A percentile compares a stretch with the other conserved stretches of the same genome.
Evolutionary conservation across 257 asterid genomes (phyloP).

Genomic region (Catharanthus roseus): DNA sequence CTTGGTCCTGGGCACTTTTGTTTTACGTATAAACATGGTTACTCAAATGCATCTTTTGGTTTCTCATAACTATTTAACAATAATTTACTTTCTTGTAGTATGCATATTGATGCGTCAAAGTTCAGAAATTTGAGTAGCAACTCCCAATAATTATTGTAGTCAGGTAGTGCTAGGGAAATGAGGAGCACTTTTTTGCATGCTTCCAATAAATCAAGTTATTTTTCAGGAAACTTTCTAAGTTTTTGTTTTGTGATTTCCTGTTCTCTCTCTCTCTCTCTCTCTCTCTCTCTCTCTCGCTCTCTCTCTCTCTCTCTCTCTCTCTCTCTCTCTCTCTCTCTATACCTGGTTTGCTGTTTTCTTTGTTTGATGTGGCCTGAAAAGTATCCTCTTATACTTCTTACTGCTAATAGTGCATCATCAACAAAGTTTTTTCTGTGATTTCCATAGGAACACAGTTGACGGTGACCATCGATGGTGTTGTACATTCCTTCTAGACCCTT

Average conservation of each 20-base stretch:
- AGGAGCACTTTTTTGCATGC: constrained; percentile 1
- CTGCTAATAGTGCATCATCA: not conserved
- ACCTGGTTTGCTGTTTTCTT: too few species aligned
- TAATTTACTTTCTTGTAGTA: not conserved
- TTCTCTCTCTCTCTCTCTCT: too few species aligned
- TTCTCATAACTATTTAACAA: not conserved
- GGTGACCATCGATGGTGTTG: constrained; percentile 88
- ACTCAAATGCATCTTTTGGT: constrained; percentile 1
- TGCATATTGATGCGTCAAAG: not conserved
- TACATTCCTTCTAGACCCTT: constrained; percentile 89
- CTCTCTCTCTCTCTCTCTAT: too few species aligned
- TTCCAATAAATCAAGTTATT: not conserved
- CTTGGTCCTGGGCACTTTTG: not conserved
- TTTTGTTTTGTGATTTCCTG: not conserved
- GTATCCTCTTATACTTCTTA: not conserved
- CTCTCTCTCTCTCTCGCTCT: too few species aligned
- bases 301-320: too few species aligned
- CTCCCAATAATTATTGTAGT: not conserved
- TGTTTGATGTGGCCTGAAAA: too few species aligned
- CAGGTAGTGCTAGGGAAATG: not conserved
- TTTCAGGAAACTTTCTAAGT: not conserved
- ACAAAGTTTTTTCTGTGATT: constrained; percentile 9
- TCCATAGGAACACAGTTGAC: constrained; percentile 78
- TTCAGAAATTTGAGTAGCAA: not conserved
- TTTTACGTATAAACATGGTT: not conserved